Evolutionary conservation across 2,329 filamentous ascomycete genomes (phyloP).

Genomic region (Fusarium guadeloupense): DNA sequence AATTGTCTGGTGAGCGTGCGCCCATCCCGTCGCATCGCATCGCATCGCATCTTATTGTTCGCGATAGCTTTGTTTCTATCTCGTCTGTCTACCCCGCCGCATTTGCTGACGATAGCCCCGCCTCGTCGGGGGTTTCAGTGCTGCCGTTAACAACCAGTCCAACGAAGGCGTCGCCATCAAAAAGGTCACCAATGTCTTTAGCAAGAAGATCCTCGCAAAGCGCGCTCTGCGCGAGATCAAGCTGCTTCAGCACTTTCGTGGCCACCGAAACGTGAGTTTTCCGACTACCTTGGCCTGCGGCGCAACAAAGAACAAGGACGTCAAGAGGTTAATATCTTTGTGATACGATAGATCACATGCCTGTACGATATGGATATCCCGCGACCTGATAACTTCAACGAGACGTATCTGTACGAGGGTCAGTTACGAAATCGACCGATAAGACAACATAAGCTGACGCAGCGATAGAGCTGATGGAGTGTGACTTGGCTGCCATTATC

Average conservation of each 20-base stretch:
- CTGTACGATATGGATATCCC: constrained; percentile 99
- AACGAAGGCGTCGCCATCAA: constrained; percentile 97
- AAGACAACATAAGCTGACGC: constrained; percentile 29
- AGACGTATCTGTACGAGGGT: constrained; percentile 99
- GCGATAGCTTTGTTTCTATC: constrained; percentile 3
- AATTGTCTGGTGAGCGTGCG: constrained; percentile 83
- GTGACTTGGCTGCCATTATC: constrained; percentile 97
- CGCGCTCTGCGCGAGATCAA: constrained; percentile 98
- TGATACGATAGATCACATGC: constrained; percentile 85
- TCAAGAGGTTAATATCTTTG: constrained; percentile 31
- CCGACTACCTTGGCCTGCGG: neutral
- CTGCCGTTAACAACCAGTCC: constrained; percentile 89
- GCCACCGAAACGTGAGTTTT: constrained; percentile 79
- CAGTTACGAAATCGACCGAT: constrained; percentile 44
- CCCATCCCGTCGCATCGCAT: no score
- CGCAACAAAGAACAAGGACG: constrained; percentile 6
- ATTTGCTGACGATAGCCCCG: constrained; percentile 43
- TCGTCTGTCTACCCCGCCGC: constrained; percentile 41
- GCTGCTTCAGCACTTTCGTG: constrained; percentile 95
- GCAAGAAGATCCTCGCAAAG: constrained; percentile 99
- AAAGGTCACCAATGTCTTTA: constrained; percentile 99
- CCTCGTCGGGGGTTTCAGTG: constrained; percentile 62
- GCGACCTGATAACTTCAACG: constrained; percentile 96
- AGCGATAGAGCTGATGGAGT: constrained; percentile 92
- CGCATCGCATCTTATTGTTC: neutral